A percentile compares a stretch with the other conserved stretches of the same genome.
These are phyloP conservation scores for Hypomyces perniciosus DNA, from an alignment of 2,329 filamentous ascomycete species.

Conservation along the genomic window DNA sequence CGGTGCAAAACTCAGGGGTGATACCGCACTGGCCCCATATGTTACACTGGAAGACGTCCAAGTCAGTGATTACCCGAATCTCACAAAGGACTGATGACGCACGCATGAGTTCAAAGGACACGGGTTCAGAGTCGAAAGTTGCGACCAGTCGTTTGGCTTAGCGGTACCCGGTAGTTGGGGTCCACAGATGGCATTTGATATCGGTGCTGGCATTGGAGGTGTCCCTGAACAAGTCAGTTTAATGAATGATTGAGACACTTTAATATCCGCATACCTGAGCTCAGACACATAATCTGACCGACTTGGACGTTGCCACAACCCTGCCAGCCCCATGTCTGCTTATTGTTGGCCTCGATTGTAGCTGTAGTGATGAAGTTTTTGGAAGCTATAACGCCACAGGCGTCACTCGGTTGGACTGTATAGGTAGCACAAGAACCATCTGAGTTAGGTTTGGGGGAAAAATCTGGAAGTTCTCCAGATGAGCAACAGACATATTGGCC, in stretches of 20 bases:
- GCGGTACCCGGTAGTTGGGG: slow-evolving; percentile 26
- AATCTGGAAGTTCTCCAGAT: slow-evolving; percentile 22
- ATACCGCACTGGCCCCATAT: slow-evolving; percentile 42
- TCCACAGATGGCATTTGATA: slow-evolving; percentile 28
- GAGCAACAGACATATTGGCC: slow-evolving; percentile 27
- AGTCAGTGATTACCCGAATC: slow-evolving; percentile 2
- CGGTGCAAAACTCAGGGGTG: slow-evolving; percentile 37
- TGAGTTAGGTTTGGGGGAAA: slow-evolving; percentile 20
- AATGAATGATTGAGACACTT: no score
- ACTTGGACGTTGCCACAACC: slow-evolving; percentile 22
- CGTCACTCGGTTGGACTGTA: slow-evolving; percentile 19
- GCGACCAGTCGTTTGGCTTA: slow-evolving; percentile 19
- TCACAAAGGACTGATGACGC: no score
- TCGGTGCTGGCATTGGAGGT: slow-evolving; percentile 27
- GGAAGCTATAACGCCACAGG: slow-evolving; percentile 22
- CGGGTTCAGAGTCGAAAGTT: slow-evolving; percentile 19
- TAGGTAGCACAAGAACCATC: slow-evolving; percentile 27
- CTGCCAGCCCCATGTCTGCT: slow-evolving; percentile 25
- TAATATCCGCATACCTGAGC: slow-evolving; percentile 18
- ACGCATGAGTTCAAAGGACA: slow-evolving; percentile 25
- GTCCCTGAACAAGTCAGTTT: no score
- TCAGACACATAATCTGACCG: slow-evolving; percentile 28
- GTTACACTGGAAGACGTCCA: slow-evolving; percentile 35
- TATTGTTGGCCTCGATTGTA: slow-evolving; percentile 17
- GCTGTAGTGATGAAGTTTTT: background rate